Conservation (phyloP, 2,329 filamentous ascomycete species). For the Colletotrichum sp. region DNA sequence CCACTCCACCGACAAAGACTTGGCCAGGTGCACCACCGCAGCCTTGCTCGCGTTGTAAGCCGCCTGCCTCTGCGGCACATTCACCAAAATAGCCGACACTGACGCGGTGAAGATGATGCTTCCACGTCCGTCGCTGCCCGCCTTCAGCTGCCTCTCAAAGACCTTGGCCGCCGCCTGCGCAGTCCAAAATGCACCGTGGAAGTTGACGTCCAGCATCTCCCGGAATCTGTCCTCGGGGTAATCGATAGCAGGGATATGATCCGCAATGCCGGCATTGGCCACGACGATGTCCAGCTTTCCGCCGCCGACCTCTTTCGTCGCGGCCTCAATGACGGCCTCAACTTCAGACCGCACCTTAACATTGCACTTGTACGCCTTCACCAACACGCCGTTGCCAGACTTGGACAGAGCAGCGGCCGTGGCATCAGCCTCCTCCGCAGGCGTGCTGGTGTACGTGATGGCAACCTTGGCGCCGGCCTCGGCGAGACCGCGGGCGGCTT, state of each 20-base stretch:
- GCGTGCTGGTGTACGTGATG: conserved; percentile 18
- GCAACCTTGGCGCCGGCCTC: conserved; percentile 14
- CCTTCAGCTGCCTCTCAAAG: conserved; percentile 37
- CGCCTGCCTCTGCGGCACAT: conserved; percentile 38
- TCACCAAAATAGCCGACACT: conserved; percentile 43
- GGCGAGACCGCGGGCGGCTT: conserved; percentile 8
- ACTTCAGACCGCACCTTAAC: conserved; percentile 34
- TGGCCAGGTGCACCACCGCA: conserved; percentile 72
- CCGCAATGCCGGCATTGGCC: conserved; percentile 45
- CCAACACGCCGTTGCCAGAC: conserved; percentile 18
- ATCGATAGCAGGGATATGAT: conserved; percentile 39
- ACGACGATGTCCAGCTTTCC: conserved; percentile 45
- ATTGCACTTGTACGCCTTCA: conserved; percentile 41
- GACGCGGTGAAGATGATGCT: conserved; percentile 45
- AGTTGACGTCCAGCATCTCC: conserved; percentile 42
- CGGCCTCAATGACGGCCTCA: conserved; percentile 27
- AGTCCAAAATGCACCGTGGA: conserved; percentile 46
- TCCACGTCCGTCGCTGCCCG: conserved; percentile 27
- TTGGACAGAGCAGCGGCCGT: conserved; percentile 6
- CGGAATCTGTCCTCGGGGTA: conserved; percentile 43
- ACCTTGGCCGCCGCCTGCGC: conserved; percentile 44
- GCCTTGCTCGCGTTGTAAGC: conserved; percentile 82
- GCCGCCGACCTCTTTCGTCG: conserved; percentile 36
- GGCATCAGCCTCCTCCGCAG: conserved; percentile 7
- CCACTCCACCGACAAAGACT: conserved; percentile 77